Evolutionary conservation across 257 asterid genomes (phyloP), one percentile per base, ranked within the genome.

Genomic region (Ophiorrhiza pumila): DNA sequence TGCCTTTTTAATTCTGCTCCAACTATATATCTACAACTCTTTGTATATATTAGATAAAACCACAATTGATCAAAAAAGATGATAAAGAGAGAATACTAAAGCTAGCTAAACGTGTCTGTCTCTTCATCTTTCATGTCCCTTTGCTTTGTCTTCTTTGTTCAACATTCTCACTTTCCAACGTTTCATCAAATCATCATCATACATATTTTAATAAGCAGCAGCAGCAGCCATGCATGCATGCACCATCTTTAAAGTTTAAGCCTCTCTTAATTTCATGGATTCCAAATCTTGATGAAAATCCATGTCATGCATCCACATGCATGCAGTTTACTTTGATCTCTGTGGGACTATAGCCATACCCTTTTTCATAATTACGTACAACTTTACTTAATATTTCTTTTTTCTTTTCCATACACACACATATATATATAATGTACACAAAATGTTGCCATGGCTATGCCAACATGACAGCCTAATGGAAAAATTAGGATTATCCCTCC

Each of bases 301-400:
- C 35, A 4, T 78, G 75, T 75, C 80, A 65, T 69, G 47, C 80
- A 52, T 80, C 83, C 70, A 76, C 83, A 76, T 82, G 81, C 71
- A 65, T 58, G 61, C 78, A 69, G 71, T 41, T 56, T 68, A 74
- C 80, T 84, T 79, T 80, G 13, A 37, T 57, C 43, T 34, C 9
- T 71, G 80, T 46, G 77, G 77, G 42, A n/a, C 23, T 25, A n/a
- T 25, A n/a, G 13, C 14, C 41, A 34, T 23, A 4, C 1, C n/a
- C 23, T 20, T 45, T 35, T 50, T 57, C 32, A 56, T 20, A 1
- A 5, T 46, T 52, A n/a, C n/a, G n/a, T n/a, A n/a, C n/a, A n/a
- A n/a, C n/a, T n/a, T n/a, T n/a, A n/a, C n/a, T n/a, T n/a, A n/a
- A n/a, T n/a, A 25, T 65, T 53, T 68, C 50, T 72, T 7, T 46